Percentiles rank a stretch among this genome's conserved stretches.
These are phyloP conservation scores for Cercospora zeina DNA, from an alignment of 2,329 filamentous ascomycete genomes.

Conservation along the genomic window DNA sequence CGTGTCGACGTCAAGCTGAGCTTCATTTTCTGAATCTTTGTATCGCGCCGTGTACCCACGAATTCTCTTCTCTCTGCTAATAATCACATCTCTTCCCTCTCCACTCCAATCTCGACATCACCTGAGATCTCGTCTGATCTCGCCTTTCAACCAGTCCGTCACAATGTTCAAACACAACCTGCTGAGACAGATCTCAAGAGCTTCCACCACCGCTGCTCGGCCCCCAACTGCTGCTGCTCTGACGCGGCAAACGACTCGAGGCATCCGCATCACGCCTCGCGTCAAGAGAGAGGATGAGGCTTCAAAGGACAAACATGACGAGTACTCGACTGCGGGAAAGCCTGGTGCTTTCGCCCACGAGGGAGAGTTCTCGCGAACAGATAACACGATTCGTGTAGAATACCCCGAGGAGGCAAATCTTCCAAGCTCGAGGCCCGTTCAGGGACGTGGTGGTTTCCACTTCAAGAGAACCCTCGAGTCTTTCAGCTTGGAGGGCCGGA, in stretches of 20 bases:
- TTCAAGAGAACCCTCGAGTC: conserved; percentile 80
- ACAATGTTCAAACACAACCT: conserved; percentile 40
- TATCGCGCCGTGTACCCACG: conserved; percentile 4
- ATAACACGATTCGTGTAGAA: conserved; percentile 73
- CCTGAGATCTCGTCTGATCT: neutral
- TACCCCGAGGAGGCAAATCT: conserved; percentile 79
- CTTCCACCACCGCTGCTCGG: conserved; percentile 35
- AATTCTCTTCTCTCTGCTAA: conserved; percentile 1
- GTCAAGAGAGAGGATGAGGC: conserved; percentile 31
- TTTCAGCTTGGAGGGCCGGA: conserved; percentile 82
- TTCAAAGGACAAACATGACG: conserved; percentile 37
- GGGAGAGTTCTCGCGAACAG: conserved; percentile 75
- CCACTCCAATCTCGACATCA: neutral
- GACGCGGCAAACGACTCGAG: conserved; percentile 26
- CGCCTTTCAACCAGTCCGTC: neutral
- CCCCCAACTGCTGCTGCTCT: conserved; percentile 31
- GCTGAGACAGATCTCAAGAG: conserved; percentile 39
- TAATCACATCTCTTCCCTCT: neutral
- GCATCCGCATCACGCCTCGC: conserved; percentile 28
- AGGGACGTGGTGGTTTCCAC: conserved; percentile 75
- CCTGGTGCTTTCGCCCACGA: conserved; percentile 49
- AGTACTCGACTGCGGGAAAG: conserved; percentile 41
- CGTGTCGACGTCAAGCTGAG: conserved; percentile 14
- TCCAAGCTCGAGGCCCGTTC: conserved; percentile 68
- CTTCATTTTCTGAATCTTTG: conserved; percentile 9